Conservation (phyloP, 495 filamentous ascomycete genomes). For the Lophiotrema nucula region DNA sequence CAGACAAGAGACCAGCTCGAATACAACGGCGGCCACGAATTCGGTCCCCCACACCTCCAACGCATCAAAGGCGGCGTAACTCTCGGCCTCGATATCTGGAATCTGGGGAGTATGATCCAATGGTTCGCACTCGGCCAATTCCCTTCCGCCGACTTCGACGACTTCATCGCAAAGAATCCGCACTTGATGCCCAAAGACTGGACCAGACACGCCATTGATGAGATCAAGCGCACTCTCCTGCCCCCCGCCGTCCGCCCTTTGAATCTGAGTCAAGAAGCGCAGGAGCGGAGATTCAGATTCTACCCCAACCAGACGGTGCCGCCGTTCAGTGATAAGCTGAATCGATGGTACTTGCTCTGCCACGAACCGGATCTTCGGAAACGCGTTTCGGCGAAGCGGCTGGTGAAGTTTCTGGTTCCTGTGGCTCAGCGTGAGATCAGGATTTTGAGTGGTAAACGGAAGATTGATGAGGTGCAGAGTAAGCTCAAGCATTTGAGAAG, state of each 20-base stretch:
- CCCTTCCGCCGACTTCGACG: background rate
- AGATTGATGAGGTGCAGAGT: background rate
- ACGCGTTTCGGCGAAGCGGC: background rate
- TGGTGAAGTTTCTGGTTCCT: slow-evolving; percentile 10
- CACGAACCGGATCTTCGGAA: background rate
- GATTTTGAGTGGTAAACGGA: background rate
- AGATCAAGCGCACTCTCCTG: too few species aligned
- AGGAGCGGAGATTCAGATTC: background rate
- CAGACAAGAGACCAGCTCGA: background rate
- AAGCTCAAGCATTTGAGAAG: background rate
- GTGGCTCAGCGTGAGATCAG: slow-evolving; percentile 8
- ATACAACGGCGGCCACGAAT: background rate
- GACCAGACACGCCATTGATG: background rate
- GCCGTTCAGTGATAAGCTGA: slow-evolving; percentile 1
- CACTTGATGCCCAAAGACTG: background rate
- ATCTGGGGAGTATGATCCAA: slow-evolving; percentile 12
- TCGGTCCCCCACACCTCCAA: slow-evolving; percentile 3
- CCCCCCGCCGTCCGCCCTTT: background rate
- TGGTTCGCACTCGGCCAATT: slow-evolving; percentile 1
- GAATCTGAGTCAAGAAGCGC: background rate
- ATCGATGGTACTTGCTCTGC: slow-evolving; percentile 19
- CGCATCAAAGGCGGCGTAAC: background rate
- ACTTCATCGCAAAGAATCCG: background rate
- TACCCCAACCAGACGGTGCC: background rate
- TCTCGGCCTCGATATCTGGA: slow-evolving; percentile 9